A percentile compares a stretch with the other conserved stretches of the same genome.
Conservation (phyloP, 2,329 filamentous ascomycete genomes). For the Arthrocladium fulminans region DNA sequence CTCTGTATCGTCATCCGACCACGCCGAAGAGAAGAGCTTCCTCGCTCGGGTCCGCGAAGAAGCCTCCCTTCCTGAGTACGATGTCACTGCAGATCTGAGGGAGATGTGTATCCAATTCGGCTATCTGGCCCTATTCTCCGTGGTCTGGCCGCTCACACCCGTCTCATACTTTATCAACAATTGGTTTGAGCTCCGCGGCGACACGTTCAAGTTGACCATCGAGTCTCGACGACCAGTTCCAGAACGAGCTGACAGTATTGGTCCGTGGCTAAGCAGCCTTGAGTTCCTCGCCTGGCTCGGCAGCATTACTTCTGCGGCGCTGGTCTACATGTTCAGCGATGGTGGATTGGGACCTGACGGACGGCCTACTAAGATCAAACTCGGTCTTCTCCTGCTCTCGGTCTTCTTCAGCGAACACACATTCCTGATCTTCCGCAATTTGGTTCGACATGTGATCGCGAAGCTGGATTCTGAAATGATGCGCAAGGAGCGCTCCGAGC, state of each 20-base stretch:
- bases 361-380: conserved; percentile 60
- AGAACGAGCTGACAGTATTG: conserved; percentile 85
- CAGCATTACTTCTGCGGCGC: conserved; percentile 73
- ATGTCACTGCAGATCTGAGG: conserved; percentile 80
- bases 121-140: conserved; percentile 83
- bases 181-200: conserved; percentile 87
- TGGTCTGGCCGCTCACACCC: conserved; percentile 88
- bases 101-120: conserved; percentile 90
- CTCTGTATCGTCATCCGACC: conserved; percentile 50
- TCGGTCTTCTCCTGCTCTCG: conserved; percentile 70
- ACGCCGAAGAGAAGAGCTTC: conserved; percentile 70
- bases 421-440: conserved; percentile 69
- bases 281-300: conserved; percentile 92
- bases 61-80: conserved; percentile 71
- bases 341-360: conserved; percentile 57
- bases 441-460: conserved; percentile 61
- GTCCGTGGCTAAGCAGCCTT: conserved; percentile 78
- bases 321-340: conserved; percentile 81
- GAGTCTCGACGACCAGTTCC: conserved; percentile 84
- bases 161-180: conserved; percentile 88
- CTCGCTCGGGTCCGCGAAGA: conserved; percentile 73
- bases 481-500: conserved; percentile 73
- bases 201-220: conserved; percentile 87
- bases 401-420: conserved; percentile 83
- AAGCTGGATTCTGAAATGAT: conserved; percentile 80